A percentile compares a stretch with the other conserved stretches of the same genome.
phyloP scores from a whole-genome alignment of 1,284 basidiomycete species.

The Agroathelia rolfsii region DNA sequence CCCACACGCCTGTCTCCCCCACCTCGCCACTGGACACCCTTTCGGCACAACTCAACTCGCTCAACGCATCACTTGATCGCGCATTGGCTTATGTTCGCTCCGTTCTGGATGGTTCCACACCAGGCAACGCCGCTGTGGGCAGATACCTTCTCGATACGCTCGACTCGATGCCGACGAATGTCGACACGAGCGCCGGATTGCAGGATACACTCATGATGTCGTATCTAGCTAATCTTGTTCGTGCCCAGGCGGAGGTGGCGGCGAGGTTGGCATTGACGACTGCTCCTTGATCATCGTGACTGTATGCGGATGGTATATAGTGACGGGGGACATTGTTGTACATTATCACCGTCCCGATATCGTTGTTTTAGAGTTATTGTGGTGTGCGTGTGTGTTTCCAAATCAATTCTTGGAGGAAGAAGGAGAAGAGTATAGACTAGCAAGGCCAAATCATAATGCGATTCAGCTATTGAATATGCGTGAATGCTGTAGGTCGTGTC shows the following conservation, averaged over 20 bases:
- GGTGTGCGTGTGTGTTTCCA: too few relatives aligned
- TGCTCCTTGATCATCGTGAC: conserved; percentile 25
- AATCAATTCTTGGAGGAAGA: too few relatives aligned
- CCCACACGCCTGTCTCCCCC: conserved; percentile 32
- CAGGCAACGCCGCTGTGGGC: conserved; percentile 84
- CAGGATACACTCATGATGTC: conserved; percentile 92
- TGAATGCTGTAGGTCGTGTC: conserved; percentile 93
- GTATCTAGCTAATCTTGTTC: conserved; percentile 90
- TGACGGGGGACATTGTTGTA: too few relatives aligned
- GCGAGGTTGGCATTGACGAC: conserved; percentile 77
- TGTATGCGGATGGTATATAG: too few relatives aligned
- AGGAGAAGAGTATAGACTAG: too few relatives aligned
- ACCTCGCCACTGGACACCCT: conserved; percentile 29
- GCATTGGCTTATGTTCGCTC: conserved; percentile 82
- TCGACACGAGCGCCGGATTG: conserved; percentile 46
- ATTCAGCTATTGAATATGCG: conserved; percentile 86
- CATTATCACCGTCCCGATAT: too few relatives aligned
- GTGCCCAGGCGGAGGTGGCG: conserved; percentile 91
- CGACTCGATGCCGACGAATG: conserved; percentile 51
- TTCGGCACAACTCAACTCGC: conserved; percentile 39
- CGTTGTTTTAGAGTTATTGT: too few relatives aligned
- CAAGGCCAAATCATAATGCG: too few relatives aligned
- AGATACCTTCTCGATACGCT: conserved; percentile 90
- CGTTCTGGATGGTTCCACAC: conserved; percentile 69
- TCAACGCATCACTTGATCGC: conserved; percentile 61